Percentiles rank a stretch among this genome's conserved stretches.
These are phyloP conservation scores for Lasiodiplodia citricola DNA, from an alignment of 2,329 filamentous ascomycete genomes.

Conservation along the genomic window DNA sequence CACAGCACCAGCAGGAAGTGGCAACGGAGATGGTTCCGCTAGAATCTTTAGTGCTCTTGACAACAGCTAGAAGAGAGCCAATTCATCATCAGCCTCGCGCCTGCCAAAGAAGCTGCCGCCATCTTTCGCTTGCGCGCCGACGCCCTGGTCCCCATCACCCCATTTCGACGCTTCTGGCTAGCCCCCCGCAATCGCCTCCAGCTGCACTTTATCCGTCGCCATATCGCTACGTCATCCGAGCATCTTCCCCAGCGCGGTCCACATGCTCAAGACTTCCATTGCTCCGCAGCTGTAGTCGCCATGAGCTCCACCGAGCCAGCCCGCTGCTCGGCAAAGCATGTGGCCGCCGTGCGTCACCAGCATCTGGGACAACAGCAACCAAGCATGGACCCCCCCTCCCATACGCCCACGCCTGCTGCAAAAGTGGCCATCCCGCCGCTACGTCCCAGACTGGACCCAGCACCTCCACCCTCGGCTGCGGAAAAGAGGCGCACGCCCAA, in stretches of 20 bases:
- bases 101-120: too few relatives aligned
- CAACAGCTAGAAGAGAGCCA: too few relatives aligned
- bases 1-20: too few relatives aligned
- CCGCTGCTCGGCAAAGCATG: not conserved
- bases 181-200: too few relatives aligned
- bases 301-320: not conserved
- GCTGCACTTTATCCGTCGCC: not conserved
- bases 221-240: not conserved
- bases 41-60: too few relatives aligned
- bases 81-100: too few relatives aligned
- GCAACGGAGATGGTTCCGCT: too few relatives aligned
- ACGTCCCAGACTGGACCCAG: constrained; percentile 31
- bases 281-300: not conserved
- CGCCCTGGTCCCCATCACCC: too few relatives aligned
- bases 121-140: too few relatives aligned
- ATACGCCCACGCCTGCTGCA: constrained; percentile 9
- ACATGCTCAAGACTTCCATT: not conserved
- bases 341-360: not conserved
- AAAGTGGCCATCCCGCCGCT: constrained; percentile 38
- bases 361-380: not conserved
- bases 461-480: constrained; percentile 26
- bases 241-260: not conserved
- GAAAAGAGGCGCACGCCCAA: constrained; percentile 36
- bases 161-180: too few relatives aligned
- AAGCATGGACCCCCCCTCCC: not conserved